Conservation (phyloP, 1,139 yeast genomes). For the Schwanniomyces etchellsii region DNA sequence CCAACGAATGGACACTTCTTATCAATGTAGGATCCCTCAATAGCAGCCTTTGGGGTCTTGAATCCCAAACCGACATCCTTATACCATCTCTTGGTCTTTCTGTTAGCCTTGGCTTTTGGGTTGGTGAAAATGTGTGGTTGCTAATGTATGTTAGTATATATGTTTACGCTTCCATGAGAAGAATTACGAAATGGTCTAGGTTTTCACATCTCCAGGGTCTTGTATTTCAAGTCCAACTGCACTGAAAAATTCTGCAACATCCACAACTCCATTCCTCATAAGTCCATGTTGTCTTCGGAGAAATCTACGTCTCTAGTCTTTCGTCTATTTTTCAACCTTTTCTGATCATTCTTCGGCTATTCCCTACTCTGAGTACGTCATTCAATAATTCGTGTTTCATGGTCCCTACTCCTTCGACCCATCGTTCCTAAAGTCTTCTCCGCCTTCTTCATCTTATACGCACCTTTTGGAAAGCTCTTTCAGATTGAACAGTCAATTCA, state of each 20-base stretch:
- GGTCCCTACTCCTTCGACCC: neutral
- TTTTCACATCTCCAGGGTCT: neutral
- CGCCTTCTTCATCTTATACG: conserved; percentile 31
- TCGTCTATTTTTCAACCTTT: no score
- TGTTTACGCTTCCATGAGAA: conserved; percentile 1
- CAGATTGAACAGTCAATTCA: conserved; percentile 99
- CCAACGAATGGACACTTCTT: conserved; percentile 99
- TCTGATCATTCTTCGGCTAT: no score
- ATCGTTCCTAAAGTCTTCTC: neutral
- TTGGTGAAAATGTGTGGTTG: conserved; percentile 99
- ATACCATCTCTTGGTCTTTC: conserved; percentile 99
- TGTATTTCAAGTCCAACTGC: neutral
- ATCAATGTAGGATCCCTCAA: conserved; percentile 98
- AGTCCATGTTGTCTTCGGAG: no score
- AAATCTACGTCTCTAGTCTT: no score
- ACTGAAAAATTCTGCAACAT: neutral
- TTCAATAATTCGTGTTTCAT: neutral
- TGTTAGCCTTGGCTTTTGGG: conserved; percentile 99
- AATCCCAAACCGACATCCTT: conserved; percentile 99
- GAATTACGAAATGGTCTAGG: no score
- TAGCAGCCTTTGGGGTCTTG: conserved; percentile 99
- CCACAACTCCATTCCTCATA: no score
- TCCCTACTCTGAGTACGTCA: neutral
- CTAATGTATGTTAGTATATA: conserved; percentile 45
- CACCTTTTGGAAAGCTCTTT: conserved; percentile 99